Conservation (phyloP, 352 stramenopile genomes). For the Aphanomyces stellatus region DNA sequence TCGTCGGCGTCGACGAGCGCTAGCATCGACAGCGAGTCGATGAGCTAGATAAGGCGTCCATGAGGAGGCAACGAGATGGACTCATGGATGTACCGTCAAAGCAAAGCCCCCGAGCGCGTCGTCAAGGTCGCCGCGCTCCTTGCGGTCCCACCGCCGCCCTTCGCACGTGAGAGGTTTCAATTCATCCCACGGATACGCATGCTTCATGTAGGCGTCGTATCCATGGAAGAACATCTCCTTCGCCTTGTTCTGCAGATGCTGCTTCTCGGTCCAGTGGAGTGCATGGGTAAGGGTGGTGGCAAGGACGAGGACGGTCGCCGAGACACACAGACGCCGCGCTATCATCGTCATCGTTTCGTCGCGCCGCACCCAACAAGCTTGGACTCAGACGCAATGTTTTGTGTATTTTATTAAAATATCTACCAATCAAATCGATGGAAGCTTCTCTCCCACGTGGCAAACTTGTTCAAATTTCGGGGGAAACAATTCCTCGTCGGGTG, state of each 20-base stretch:
- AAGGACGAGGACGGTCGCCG: no score
- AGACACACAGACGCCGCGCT: no score
- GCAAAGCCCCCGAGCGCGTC: constrained; percentile 75
- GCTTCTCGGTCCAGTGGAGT: constrained; percentile 48
- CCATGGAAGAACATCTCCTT: constrained; percentile 86
- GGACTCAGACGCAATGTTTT: no score
- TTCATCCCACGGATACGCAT: constrained; percentile 84
- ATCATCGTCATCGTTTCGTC: no score
- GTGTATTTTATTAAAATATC: no score
- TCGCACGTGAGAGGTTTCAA: constrained; percentile 77
- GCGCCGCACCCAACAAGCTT: no score
- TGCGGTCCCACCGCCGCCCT: constrained; percentile 63
- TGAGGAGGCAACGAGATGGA: not conserved
- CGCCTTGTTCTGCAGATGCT: constrained; percentile 60
- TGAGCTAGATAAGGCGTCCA: constrained; percentile 33
- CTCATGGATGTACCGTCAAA: constrained; percentile 31
- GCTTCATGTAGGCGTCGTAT: constrained; percentile 79
- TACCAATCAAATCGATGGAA: no score
- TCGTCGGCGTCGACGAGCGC: constrained; percentile 70
- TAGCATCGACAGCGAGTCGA: constrained; percentile 87
- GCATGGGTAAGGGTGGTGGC: no score
- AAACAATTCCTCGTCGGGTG: no score
- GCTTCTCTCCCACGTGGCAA: no score
- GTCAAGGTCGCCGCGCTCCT: constrained; percentile 77
- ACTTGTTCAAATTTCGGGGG: no score